Evolutionary conservation across 805 yeast genomes (phyloP).

Genomic region (Blastobotrys mokoenaii): DNA sequence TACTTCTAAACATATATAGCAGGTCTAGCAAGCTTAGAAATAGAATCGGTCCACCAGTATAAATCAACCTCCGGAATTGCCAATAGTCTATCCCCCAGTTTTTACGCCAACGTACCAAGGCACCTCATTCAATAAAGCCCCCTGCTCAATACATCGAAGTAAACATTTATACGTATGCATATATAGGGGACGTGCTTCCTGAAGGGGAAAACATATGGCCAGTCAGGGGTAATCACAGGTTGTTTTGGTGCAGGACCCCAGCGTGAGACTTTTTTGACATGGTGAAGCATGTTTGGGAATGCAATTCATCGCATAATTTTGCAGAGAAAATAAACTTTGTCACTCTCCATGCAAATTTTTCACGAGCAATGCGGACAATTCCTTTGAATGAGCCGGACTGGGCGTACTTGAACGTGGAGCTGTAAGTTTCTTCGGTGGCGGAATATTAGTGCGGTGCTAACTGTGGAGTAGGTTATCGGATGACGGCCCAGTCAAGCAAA

Average conservation of each 20-base stretch:
- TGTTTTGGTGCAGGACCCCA: too few relatives aligned
- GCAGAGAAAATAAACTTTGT: not conserved
- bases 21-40: too few relatives aligned
- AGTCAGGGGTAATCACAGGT: not conserved
- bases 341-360: too few relatives aligned
- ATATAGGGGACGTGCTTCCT: not conserved
- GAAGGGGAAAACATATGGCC: not conserved
- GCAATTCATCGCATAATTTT: too few relatives aligned
- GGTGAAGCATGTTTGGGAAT: not conserved
- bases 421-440: conserved; percentile 15
- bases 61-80: too few relatives aligned
- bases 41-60: too few relatives aligned
- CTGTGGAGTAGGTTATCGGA: conserved; percentile 3
- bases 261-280: not conserved
- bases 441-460: not conserved
- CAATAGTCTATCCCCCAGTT: too few relatives aligned
- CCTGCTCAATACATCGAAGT: too few relatives aligned
- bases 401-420: conserved; percentile 24
- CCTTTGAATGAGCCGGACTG: conserved; percentile 22
- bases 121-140: too few relatives aligned
- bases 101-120: too few relatives aligned
- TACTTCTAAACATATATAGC: too few relatives aligned
- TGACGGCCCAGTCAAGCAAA: conserved; percentile 5
- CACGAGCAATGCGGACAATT: not conserved
- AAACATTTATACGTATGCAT: too few relatives aligned